Conservation (phyloP, 1,284 basidiomycete species). For the Cutaneotrichosporon cavernicola region DNA sequence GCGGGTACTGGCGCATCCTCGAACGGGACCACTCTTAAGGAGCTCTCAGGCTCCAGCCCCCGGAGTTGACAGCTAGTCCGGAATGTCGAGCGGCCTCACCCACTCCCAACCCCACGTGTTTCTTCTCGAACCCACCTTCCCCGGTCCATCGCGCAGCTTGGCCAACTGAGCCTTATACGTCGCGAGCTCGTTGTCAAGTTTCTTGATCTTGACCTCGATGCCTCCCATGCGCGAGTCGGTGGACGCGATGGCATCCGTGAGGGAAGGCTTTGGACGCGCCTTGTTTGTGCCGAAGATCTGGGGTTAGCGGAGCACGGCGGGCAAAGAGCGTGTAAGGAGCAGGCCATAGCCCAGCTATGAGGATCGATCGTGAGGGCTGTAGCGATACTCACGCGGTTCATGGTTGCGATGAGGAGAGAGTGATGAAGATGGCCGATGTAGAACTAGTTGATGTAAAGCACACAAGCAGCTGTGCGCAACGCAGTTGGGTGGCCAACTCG, state of each 20-base stretch:
- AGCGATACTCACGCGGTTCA: constrained; percentile 41
- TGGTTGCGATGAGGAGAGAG: constrained; percentile 9
- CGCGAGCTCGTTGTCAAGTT: constrained; percentile 88
- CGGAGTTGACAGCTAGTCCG: not conserved
- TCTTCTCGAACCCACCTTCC: constrained; percentile 65
- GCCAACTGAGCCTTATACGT: constrained; percentile 96
- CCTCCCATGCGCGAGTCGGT: constrained; percentile 85
- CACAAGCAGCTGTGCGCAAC: not conserved
- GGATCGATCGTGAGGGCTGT: not conserved
- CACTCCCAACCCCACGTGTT: not conserved
- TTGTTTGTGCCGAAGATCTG: constrained; percentile 75
- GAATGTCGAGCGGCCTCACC: not conserved
- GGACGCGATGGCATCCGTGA: constrained; percentile 89
- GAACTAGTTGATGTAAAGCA: too few species aligned
- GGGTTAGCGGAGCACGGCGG: constrained; percentile 4
- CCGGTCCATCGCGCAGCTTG: constrained; percentile 88
- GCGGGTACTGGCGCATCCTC: too few species aligned
- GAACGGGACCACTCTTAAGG: too few species aligned
- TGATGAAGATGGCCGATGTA: not conserved
- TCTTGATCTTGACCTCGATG: constrained; percentile 95
- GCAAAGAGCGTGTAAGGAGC: not conserved
- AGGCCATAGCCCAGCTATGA: too few species aligned
- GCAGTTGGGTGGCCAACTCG: constrained; percentile 10
- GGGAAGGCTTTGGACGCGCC: constrained; percentile 67
- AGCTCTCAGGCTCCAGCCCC: too few species aligned